These are phyloP conservation scores for Scenedesmus sp. DNA, from an alignment of 163 green algal species.

Conservation along the genomic window DNA sequence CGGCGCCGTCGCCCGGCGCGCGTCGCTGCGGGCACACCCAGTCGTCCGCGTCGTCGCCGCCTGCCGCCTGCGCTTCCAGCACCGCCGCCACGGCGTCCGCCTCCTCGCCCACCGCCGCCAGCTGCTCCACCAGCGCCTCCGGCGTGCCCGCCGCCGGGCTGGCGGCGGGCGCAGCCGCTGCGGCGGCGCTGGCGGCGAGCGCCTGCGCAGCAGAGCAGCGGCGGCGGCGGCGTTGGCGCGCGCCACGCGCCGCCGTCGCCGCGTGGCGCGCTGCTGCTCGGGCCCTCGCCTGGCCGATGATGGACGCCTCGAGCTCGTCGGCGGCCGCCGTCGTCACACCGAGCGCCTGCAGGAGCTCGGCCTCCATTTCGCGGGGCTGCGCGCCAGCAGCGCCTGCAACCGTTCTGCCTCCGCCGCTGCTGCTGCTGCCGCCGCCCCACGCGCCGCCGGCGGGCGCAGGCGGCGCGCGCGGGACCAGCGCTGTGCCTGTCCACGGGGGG, in stretches of 20 bases:
- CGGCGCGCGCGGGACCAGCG: too few relatives aligned
- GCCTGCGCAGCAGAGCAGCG: neutral
- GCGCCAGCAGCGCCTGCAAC: too few relatives aligned
- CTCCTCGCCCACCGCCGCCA: conserved; percentile 21
- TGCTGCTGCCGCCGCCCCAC: too few relatives aligned
- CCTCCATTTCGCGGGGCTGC: neutral
- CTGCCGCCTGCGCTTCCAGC: too few relatives aligned
- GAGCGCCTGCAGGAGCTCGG: conserved; percentile 16
- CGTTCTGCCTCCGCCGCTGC: neutral
- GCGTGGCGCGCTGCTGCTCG: too few relatives aligned
- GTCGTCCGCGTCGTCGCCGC: too few relatives aligned
- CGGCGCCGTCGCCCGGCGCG: too few relatives aligned
- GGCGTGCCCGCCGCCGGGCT: neutral
- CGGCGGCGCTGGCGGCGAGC: neutral
- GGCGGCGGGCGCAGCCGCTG: neutral
- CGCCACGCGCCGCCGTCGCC: too few relatives aligned
- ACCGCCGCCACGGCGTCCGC: conserved; percentile 7
- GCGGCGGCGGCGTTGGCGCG: neutral
- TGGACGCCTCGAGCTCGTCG: conserved; percentile 13
- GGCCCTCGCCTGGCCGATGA: conserved; percentile 12
- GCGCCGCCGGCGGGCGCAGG: too few relatives aligned
- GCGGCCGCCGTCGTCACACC: conserved; percentile 6
- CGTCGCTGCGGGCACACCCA: too few relatives aligned
- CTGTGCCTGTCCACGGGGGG: too few relatives aligned
- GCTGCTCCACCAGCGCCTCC: conserved; percentile 2